Percentiles rank a stretch among this genome's conserved stretches.
Evolutionary conservation across 257 asterid species (phyloP).

Genomic region (Solanum microdontum): DNA sequence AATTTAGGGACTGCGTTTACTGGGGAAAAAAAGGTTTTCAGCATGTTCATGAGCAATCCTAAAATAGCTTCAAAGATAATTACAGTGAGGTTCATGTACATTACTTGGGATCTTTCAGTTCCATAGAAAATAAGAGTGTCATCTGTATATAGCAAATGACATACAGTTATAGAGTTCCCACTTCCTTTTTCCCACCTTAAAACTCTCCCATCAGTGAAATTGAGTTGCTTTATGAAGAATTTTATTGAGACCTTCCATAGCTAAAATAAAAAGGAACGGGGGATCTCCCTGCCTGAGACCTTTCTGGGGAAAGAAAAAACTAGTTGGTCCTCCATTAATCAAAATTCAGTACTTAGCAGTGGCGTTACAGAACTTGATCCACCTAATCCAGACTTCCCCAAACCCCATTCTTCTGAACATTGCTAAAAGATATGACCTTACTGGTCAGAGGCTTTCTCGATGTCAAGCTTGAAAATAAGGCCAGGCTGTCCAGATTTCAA

Average conservation of each 20-base stretch:
- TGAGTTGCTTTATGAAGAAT: background rate
- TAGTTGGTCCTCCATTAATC: background rate
- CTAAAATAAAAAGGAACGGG: background rate
- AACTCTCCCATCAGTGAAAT: background rate
- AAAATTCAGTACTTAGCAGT: background rate
- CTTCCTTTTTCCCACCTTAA: background rate
- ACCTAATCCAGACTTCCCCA: background rate
- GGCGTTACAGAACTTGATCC: background rate
- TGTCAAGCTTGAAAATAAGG: background rate
- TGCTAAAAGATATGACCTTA: background rate
- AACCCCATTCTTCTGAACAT: background rate
- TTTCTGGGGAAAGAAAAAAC: background rate
- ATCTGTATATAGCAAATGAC: background rate
- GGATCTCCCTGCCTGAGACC: background rate
- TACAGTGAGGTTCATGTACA: background rate
- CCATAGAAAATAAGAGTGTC: background rate
- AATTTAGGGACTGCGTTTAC: background rate
- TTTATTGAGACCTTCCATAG: background rate
- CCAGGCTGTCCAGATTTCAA: background rate
- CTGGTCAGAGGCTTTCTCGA: background rate
- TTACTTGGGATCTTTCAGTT: background rate
- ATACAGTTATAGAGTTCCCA: background rate
- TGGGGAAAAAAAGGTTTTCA: background rate
- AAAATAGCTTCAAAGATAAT: background rate
- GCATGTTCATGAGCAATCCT: background rate